phyloP scores from a whole-genome alignment of 345 rosid genomes.

The Geranium rotundifolium region DNA sequence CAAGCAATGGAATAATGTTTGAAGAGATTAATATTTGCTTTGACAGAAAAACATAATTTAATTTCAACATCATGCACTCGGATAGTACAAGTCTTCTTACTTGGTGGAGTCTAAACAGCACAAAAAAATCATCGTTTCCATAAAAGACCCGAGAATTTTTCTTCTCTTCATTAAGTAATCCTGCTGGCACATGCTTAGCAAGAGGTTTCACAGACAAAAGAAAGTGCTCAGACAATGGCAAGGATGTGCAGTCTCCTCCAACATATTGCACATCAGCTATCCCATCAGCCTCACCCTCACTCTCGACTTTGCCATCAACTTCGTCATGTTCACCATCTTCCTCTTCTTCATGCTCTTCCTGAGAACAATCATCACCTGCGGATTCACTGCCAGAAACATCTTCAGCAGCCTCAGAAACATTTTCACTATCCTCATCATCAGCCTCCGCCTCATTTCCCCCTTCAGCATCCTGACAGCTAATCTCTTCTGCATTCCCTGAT shows the following conservation, averaged over 20 bases:
- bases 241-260: conserved; percentile 37
- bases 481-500: conserved; percentile 32
- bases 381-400: conserved; percentile 80
- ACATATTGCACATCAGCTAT: conserved; percentile 38
- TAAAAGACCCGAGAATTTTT: conserved; percentile 55
- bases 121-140: conserved; percentile 86
- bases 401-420: conserved; percentile 73
- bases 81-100: conserved; percentile 25
- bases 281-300: conserved; percentile 91
- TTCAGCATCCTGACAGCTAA: conserved; percentile 31
- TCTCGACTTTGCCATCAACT: conserved; percentile 76
- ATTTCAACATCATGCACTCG: background rate
- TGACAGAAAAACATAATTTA: too few species aligned
- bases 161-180: conserved; percentile 33
- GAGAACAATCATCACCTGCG: conserved; percentile 79
- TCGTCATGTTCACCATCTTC: conserved; percentile 69
- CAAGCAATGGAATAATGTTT: too few species aligned
- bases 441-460: conserved; percentile 75
- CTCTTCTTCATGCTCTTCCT: conserved; percentile 72
- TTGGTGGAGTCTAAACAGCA: conserved; percentile 86
- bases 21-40: too few species aligned
- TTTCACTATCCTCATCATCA: conserved; percentile 82
- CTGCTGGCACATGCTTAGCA: conserved; percentile 48
- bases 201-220: conserved; percentile 71
- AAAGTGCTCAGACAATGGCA: conserved; percentile 52